Conservation (phyloP, 2,329 filamentous ascomycete genomes). For the Paecilomyces dactylethromorphus region DNA sequence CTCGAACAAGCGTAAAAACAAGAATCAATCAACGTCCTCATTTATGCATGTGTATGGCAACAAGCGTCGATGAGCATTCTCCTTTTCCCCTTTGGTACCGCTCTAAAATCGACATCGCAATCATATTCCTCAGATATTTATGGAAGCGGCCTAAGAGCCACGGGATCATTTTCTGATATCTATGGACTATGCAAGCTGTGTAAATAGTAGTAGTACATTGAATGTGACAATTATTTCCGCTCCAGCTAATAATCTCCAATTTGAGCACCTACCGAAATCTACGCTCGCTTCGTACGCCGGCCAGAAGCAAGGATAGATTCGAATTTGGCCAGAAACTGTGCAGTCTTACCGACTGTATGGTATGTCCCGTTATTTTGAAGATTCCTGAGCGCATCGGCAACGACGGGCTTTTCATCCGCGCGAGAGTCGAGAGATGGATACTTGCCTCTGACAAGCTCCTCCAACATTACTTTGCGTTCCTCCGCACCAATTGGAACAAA, state of each 20-base stretch:
- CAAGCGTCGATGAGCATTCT: not conserved
- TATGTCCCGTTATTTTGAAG: slow-evolving; percentile 37
- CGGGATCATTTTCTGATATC: not conserved
- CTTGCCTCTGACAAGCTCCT: slow-evolving; percentile 25
- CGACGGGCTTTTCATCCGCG: slow-evolving; percentile 16
- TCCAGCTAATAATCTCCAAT: not conserved
- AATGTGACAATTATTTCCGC: not conserved
- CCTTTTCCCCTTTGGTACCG: not conserved
- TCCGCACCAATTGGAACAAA: slow-evolving; percentile 20
- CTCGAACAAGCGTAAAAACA: slow-evolving; percentile 25
- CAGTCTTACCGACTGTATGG: slow-evolving; percentile 26
- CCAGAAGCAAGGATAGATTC: slow-evolving; percentile 25
- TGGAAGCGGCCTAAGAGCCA: not conserved
- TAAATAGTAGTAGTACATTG: not conserved
- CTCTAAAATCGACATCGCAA: not conserved
- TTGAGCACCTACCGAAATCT: not conserved
- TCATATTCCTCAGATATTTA: not conserved
- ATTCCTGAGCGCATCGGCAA: slow-evolving; percentile 27
- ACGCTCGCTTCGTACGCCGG: slow-evolving; percentile 20
- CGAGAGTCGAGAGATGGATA: slow-evolving; percentile 18
- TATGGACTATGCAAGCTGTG: not conserved
- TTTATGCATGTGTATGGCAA: not conserved
- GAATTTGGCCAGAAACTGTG: slow-evolving; percentile 31
- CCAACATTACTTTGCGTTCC: slow-evolving; percentile 21
- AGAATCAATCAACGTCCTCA: not conserved